Base-by-base conservation (phyloP, 176 grass and related monocot species). In the Hsuehochloa calcarea region DNA sequence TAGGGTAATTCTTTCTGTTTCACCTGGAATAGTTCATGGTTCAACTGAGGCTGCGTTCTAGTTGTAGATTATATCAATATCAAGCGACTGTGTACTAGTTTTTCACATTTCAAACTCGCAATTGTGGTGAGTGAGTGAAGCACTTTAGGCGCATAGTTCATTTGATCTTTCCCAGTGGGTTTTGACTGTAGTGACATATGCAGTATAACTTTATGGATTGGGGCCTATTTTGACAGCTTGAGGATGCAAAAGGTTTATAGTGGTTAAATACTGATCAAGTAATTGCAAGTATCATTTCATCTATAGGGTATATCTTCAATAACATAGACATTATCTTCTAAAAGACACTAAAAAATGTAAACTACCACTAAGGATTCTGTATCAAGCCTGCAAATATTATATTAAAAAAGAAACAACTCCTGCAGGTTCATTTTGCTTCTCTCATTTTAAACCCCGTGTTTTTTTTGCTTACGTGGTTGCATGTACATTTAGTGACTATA, bases 1-100 rank as follows among this genome's bases (percentile, higher is more conserved):
- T 59, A 12, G 20, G 13, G 40, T 2, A 78, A 64, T 86, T 78
- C 12, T 2, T 86, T 84, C 17, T 41, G 80, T 68, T 82, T 75
- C 16, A 85, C 29, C n/a, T 50, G 9, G 20, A 45, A 67, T 38
- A 47, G 27, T 84, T 84, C n/a, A 49, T 29, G 59, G 59, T 29
- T 65, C 31, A 77, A 31, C 13, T 19, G 10, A 47, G 37, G 6
- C n/a, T 70, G 34, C 39, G 16, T 6, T 41, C 4, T 74, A 47
- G 56, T 43, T 25, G 20, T 74, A 5, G 45, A 39, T 74, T 23
- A 63, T 61, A 10, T 49, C 20, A 46, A 29, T 23, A 34, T 70
- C 25, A 58, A 12, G 19, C 25, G 25, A 29, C 25, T 58, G 10
- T 22, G 20, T 59, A 72, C 56, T 71, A 46, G 14, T 15, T 72